A percentile compares a stretch with the other conserved stretches of the same genome.
Conservation (phyloP, 805 yeast species). For the Metschnikowia bowlesiae region DNA sequence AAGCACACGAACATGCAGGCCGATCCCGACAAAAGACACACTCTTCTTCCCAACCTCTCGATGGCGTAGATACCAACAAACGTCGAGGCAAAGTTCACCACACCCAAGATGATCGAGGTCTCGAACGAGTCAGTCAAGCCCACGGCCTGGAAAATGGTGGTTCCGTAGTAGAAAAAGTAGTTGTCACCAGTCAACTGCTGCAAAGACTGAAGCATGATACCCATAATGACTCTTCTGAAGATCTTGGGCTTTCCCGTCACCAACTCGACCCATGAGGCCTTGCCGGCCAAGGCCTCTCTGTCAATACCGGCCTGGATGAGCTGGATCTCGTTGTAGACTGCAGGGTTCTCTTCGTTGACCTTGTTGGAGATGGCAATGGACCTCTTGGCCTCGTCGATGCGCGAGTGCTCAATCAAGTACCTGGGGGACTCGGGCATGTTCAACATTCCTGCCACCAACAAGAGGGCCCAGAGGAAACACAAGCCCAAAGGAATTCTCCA, state of each 20-base stretch:
- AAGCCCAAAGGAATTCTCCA: conserved; percentile 66
- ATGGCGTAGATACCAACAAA: conserved; percentile 46
- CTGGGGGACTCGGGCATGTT: conserved; percentile 70
- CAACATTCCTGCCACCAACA: conserved; percentile 47
- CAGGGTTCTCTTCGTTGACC: conserved; percentile 47
- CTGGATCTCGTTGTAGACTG: conserved; percentile 50
- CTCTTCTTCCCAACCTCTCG: conserved; percentile 52
- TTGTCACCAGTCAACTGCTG: conserved; percentile 59
- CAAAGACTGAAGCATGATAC: conserved; percentile 44
- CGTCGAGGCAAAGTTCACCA: conserved; percentile 52
- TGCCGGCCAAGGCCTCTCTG: conserved; percentile 57
- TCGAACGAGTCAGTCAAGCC: conserved; percentile 49
- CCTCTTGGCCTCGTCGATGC: conserved; percentile 47
- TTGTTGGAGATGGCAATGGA: conserved; percentile 58
- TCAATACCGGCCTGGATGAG: conserved; percentile 56
- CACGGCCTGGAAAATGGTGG: conserved; percentile 49
- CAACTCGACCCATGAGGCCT: conserved; percentile 62
- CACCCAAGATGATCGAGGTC: conserved; percentile 51
- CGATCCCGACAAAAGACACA: conserved; percentile 46
- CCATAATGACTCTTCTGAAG: conserved; percentile 51
- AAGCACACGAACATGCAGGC: conserved; percentile 51
- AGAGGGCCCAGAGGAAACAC: conserved; percentile 42
- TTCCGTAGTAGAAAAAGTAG: conserved; percentile 58
- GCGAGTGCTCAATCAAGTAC: conserved; percentile 49
- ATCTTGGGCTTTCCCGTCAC: conserved; percentile 61